Percentiles rank a stretch among this genome's conserved stretches.
These are phyloP conservation scores for Neurospora sp. DNA, from an alignment of 495 filamentous ascomycete genomes.

Conservation along the genomic window DNA sequence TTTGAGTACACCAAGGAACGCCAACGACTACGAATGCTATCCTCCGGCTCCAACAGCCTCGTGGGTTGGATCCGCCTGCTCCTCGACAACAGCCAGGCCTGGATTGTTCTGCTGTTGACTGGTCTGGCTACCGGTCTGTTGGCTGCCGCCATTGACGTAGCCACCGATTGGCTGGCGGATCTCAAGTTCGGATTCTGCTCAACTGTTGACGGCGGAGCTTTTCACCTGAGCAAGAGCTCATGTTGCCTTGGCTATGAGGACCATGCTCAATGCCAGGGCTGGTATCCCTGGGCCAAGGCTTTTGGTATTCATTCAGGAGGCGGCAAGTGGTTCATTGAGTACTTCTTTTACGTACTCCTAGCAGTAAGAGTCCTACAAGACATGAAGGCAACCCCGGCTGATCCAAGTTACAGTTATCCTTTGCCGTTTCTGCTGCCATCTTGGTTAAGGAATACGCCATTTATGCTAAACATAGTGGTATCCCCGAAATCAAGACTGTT, in stretches of 20 bases:
- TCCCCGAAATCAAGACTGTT: conserved; percentile 96
- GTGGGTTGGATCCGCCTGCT: conserved; percentile 62
- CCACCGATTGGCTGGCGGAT: conserved; percentile 91
- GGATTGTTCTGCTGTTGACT: conserved; percentile 68
- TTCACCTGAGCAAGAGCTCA: conserved; percentile 83
- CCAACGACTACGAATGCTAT: conserved; percentile 69
- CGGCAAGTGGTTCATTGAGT: conserved; percentile 72
- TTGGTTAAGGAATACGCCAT: conserved; percentile 76
- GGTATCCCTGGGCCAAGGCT: conserved; percentile 75
- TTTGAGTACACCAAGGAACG: conserved; percentile 98
- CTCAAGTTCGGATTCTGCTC: conserved; percentile 87
- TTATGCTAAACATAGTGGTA: conserved; percentile 91
- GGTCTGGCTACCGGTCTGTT: conserved; percentile 74
- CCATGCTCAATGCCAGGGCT: conserved; percentile 65
- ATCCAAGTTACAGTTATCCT: conserved; percentile 48
- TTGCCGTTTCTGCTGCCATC: conserved; percentile 68
- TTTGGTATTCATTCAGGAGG: conserved; percentile 52
- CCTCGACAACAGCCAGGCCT: conserved; percentile 79
- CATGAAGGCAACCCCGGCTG: not conserved
- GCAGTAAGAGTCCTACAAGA: conserved; percentile 42
- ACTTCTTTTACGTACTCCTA: conserved; percentile 72
- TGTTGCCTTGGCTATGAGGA: conserved; percentile 89
- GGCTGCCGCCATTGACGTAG: conserved; percentile 82
- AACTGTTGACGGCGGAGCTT: conserved; percentile 65
- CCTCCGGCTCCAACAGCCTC: conserved; percentile 57